These are phyloP conservation scores for Cryphonectria parasitica DNA, from an alignment of 2,329 filamentous ascomycete species.

Conservation along the genomic window DNA sequence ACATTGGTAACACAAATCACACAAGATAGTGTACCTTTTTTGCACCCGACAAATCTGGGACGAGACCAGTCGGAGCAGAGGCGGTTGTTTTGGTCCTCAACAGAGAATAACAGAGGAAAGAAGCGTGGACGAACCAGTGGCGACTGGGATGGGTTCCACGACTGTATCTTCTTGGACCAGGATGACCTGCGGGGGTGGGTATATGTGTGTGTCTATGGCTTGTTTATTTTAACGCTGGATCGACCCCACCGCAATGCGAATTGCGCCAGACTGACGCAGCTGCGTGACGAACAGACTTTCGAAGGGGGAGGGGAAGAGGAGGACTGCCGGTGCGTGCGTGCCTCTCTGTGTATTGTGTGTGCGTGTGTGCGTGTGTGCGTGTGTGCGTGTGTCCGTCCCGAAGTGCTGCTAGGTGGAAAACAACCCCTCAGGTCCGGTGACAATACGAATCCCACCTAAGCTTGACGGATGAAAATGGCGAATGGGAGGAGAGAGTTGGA, in stretches of 20 bases:
- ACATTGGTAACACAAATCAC: constrained; percentile 40
- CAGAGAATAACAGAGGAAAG: constrained; percentile 11
- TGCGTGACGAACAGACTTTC: neutral
- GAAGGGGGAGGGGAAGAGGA: neutral
- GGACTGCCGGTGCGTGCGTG: neutral
- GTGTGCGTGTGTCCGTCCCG: neutral
- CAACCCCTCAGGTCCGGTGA: constrained; percentile 4
- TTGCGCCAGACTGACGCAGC: constrained; percentile 7
- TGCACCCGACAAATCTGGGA: constrained; percentile 50
- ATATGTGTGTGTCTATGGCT: constrained; percentile 1
- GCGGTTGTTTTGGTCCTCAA: constrained; percentile 32
- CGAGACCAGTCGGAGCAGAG: constrained; percentile 51
- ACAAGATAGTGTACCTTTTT: constrained; percentile 37
- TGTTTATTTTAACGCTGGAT: constrained; percentile 9
- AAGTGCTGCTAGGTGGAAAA: neutral
- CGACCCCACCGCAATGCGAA: neutral
- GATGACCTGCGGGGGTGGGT: constrained; percentile 12
- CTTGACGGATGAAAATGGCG: neutral
- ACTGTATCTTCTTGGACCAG: constrained; percentile 14
- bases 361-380: neutral
- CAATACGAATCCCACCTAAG: neutral
- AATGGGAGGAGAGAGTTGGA: neutral
- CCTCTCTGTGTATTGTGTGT: no score
- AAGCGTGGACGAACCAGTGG: constrained; percentile 8
- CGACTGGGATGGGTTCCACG: constrained; percentile 23